Conservation (phyloP, 208 protist genomes). For the Trypanosoma brucei region DNA sequence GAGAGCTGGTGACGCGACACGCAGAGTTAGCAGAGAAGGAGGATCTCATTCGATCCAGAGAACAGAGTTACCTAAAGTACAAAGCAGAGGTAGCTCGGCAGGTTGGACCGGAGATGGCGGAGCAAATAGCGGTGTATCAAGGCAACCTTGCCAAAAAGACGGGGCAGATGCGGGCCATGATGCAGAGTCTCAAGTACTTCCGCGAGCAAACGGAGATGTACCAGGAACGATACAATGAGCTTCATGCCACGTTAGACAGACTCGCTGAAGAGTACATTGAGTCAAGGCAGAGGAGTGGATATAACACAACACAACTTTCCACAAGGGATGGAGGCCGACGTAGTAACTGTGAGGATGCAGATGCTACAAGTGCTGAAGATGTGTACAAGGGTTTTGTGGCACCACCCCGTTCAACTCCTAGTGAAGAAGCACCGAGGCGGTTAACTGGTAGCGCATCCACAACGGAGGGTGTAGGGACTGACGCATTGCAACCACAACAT, state of each 20-base stretch:
- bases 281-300: slow-evolving; percentile 3
- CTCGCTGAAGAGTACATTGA: slow-evolving; percentile 46
- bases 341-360: slow-evolving; percentile 5
- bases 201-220: slow-evolving; percentile 81
- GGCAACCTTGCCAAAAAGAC: slow-evolving; percentile 90
- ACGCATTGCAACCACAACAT: not conserved
- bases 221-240: slow-evolving; percentile 59
- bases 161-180: slow-evolving; percentile 89
- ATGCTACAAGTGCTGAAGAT: slow-evolving; percentile 10
- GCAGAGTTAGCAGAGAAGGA: slow-evolving; percentile 93
- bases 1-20: slow-evolving; percentile 92
- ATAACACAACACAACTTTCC: not conserved
- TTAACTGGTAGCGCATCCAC: not conserved
- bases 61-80: slow-evolving; percentile 92
- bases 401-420: slow-evolving; percentile 17
- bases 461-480: no score
- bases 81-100: slow-evolving; percentile 92
- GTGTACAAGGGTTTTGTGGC: slow-evolving; percentile 48
- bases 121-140: slow-evolving; percentile 94
- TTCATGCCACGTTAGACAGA: slow-evolving; percentile 46
- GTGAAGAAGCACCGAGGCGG: not conserved
- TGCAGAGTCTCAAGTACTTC: slow-evolving; percentile 70
- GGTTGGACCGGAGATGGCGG: slow-evolving; percentile 94
- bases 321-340: not conserved
- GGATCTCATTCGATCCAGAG: slow-evolving; percentile 81